A percentile compares a stretch with the other conserved stretches of the same genome.
phyloP scores from a whole-genome alignment of 306 rosid genomes.

The Mucuna pruriens region DNA sequence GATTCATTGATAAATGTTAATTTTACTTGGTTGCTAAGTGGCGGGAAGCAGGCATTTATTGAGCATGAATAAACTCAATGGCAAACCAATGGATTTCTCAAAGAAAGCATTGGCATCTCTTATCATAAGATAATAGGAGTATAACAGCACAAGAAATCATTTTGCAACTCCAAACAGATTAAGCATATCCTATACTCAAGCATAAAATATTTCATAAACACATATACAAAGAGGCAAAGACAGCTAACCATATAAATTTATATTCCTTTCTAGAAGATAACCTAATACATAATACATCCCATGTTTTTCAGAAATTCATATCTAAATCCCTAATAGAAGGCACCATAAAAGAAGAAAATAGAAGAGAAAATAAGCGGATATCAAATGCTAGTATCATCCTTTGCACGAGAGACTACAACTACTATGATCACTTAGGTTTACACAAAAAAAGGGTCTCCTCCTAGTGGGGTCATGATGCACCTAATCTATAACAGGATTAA shows the following conservation, averaged over 20 bases:
- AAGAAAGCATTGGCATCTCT: not conserved
- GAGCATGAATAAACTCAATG: not conserved
- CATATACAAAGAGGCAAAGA: not conserved
- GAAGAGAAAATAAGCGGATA: slow-evolving; percentile 37
- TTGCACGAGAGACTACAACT: slow-evolving; percentile 57
- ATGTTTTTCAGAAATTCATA: slow-evolving; percentile 45
- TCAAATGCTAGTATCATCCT: slow-evolving; percentile 49
- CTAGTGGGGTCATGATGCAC: slow-evolving; percentile 60
- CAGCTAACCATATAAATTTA: slow-evolving; percentile 35
- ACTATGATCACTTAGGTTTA: slow-evolving; percentile 53
- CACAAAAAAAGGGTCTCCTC: slow-evolving; percentile 50
- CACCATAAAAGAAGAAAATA: slow-evolving; percentile 40
- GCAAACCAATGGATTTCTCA: not conserved
- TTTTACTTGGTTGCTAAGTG: too few species aligned
- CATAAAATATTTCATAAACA: not conserved
- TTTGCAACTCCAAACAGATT: not conserved
- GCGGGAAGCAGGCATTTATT: too few species aligned
- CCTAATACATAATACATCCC: slow-evolving; percentile 51
- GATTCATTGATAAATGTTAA: not conserved
- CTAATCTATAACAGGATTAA: slow-evolving; percentile 42
- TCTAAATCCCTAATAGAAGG: slow-evolving; percentile 41
- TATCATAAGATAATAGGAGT: not conserved
- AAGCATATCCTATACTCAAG: not conserved
- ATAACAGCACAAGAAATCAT: not conserved
- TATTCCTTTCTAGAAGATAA: slow-evolving; percentile 56